Evolutionary conservation across 2,329 filamentous ascomycete genomes (phyloP).

Genomic region (Apiospora phragmitis): DNA sequence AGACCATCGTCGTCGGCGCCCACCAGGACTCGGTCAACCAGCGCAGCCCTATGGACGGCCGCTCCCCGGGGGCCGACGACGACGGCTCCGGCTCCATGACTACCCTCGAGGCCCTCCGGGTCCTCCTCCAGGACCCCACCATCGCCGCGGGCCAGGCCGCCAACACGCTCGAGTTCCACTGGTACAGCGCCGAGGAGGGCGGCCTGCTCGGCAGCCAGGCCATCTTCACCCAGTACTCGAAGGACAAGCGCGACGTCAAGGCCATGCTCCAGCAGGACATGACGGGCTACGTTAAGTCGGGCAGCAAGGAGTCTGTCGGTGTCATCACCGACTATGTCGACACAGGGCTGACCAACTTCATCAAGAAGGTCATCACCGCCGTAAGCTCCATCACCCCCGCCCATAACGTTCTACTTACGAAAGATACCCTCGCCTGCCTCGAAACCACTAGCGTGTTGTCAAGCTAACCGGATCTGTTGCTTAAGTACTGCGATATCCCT

Average conservation of each 20-base stretch:
- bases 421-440: background rate
- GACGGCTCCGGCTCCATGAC: conserved; percentile 78
- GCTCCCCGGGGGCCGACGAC: conserved; percentile 75
- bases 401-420: background rate
- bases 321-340: conserved; percentile 43
- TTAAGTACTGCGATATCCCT: conserved; percentile 39
- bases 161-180: conserved; percentile 84
- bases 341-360: conserved; percentile 35
- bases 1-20: conserved; percentile 75
- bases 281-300: conserved; percentile 39
- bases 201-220: conserved; percentile 73
- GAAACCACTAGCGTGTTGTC: no score
- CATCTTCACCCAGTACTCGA: conserved; percentile 40
- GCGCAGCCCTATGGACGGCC: conserved; percentile 67
- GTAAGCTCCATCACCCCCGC: conserved; percentile 18
- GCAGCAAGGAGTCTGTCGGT: conserved; percentile 33
- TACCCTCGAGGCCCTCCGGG: conserved; percentile 75
- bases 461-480: background rate
- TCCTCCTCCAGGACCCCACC: conserved; percentile 64
- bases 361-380: conserved; percentile 36
- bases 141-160: conserved; percentile 62
- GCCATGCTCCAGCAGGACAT: conserved; percentile 48
- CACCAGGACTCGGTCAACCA: conserved; percentile 83
- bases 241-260: conserved; percentile 34
- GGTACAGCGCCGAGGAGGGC: conserved; percentile 82